Base-by-base conservation (phyloP, 2,329 filamentous ascomycete species). In the Trichoderma hamatum region DNA sequence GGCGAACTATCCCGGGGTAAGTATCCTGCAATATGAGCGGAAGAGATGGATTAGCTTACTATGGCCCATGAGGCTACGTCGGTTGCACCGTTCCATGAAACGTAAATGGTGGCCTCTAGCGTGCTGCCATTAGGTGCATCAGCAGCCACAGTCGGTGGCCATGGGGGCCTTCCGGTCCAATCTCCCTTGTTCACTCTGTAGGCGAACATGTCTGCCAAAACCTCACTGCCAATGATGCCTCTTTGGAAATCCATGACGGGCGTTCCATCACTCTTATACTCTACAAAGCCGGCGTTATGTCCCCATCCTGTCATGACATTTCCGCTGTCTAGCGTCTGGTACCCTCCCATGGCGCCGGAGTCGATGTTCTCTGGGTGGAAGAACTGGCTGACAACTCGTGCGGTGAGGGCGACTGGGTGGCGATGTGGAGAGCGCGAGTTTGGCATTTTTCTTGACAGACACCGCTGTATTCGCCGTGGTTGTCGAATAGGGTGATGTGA, bases 401-500 rank as follows among this genome's bases (percentile, higher is more conserved):
- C 62, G 1, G 52, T 56, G 34, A 19, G 62, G 26, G 19, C 26
- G 36, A 46, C 26, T 21, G 52, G 52, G 26, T 16, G 34, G 62
- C 51, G 34, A 65, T 56, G 26, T 54, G 62, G 19, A 65, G 62
- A 10, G 52, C 63, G 1, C 62, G 62, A 6, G 51, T 46, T 43
- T 39, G 16, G 34, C 62, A 65, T 21, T 55, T 54, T 2, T 36
- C 51, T 30, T 55, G 34, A 28, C 62, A 65, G 13, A 19, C 34
- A 0, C 62, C 51, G 51, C 51, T 43, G 7, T 65, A 39, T 46
- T 65, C 62, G 24, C 62, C 51, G 26, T 65, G 51, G 62, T 65
- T 65, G 62, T 65, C 62, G 34, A 65, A 65, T 6, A 65, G 36
- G 1, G 62, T 65, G 51, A 65, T 65, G 51, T 65, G 52, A 32